Conservation (phyloP, 2,329 filamentous ascomycete genomes). For the Scorias spongiosa region DNA sequence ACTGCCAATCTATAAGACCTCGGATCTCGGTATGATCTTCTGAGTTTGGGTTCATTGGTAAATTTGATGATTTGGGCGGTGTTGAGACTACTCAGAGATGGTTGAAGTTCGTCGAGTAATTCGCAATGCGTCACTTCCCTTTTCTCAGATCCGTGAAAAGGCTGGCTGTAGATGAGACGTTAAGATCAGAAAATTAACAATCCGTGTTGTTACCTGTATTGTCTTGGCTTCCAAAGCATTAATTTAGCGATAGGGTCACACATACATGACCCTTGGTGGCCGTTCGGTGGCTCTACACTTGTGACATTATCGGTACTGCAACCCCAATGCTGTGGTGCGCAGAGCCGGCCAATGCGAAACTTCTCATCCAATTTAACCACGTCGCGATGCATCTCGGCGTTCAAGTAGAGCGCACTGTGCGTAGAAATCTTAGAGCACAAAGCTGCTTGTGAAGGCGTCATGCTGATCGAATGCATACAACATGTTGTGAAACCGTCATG, state of each 20-base stretch:
- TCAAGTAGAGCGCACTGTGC: not conserved
- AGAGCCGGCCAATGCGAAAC: not conserved
- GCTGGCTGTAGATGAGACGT: not conserved
- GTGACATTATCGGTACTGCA: too few relatives aligned
- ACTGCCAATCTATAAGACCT: slow-evolving; percentile 23
- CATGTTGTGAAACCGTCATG: slow-evolving; percentile 3
- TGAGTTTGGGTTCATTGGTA: slow-evolving; percentile 3
- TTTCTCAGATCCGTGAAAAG: too few relatives aligned
- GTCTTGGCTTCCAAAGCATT: not conserved
- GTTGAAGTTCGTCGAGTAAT: too few relatives aligned
- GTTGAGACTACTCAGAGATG: too few relatives aligned
- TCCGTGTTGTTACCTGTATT: not conserved
- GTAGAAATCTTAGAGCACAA: not conserved
- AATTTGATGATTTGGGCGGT: not conserved
- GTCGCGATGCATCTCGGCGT: not conserved
- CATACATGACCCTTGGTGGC: not conserved
- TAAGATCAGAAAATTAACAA: not conserved
- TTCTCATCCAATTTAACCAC: not conserved
- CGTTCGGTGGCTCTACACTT: not conserved
- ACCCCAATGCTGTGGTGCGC: not conserved
- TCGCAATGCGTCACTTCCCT: too few relatives aligned
- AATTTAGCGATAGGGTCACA: not conserved
- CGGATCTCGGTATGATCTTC: slow-evolving; percentile 16
- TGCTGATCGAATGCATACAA: not conserved
- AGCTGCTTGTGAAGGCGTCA: not conserved